Evolutionary conservation across 352 stramenopile species (phyloP).

Genomic region (Pythium brassicae): DNA sequence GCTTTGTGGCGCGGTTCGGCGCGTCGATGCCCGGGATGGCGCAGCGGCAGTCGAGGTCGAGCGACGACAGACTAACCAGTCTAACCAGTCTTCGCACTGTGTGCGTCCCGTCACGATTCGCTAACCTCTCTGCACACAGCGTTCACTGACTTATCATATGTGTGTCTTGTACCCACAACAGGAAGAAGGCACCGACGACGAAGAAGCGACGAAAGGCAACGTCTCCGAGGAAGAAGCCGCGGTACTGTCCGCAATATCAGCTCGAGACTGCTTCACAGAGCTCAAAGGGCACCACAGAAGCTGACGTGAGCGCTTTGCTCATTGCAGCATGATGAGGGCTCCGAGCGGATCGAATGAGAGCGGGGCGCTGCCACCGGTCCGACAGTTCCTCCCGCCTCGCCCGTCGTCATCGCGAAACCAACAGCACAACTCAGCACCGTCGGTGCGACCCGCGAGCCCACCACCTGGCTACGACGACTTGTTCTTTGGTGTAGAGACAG

Average conservation of each 20-base stretch:
- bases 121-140: neutral
- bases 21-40: neutral
- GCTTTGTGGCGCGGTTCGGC: neutral
- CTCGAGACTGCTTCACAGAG: neutral
- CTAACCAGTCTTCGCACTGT: constrained; percentile 6
- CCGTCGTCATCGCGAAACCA: constrained; percentile 8
- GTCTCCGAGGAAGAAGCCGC: constrained; percentile 18
- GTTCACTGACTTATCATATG: too few species aligned
- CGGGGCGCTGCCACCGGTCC: constrained; percentile 21
- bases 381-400: constrained; percentile 14
- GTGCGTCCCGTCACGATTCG: neutral
- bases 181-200: constrained; percentile 16
- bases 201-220: constrained; percentile 10
- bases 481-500: constrained; percentile 66
- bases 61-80: constrained; percentile 1
- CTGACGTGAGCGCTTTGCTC: neutral
- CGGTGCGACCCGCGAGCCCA: constrained; percentile 26
- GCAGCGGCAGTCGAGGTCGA: constrained; percentile 14
- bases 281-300: neutral
- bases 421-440: neutral
- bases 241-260: constrained; percentile 7
- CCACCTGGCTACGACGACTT: constrained; percentile 57
- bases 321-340: constrained; percentile 3
- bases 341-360: constrained; percentile 11
- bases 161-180: neutral